Conservation (phyloP, 23 red algal species). For the Cyanidium caldarium region DNA sequence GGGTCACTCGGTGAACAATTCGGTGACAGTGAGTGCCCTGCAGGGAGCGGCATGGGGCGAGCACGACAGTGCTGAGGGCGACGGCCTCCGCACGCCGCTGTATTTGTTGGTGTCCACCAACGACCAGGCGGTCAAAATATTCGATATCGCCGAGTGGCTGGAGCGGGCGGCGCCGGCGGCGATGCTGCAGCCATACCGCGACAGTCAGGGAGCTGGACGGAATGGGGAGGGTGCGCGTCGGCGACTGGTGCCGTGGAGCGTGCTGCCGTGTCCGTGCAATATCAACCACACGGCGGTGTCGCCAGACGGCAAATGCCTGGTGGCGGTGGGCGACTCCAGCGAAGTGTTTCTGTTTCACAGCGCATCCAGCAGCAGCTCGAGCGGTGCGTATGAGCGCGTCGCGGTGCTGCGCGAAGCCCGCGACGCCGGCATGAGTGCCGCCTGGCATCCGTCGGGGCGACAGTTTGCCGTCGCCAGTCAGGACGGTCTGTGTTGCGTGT, state of each 20-base stretch:
- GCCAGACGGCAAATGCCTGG: constrained; percentile 9
- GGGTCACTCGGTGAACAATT: background rate
- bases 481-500: background rate
- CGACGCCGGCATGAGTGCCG: background rate
- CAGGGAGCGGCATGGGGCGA: background rate
- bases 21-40: background rate
- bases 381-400: background rate
- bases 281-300: constrained; percentile 11
- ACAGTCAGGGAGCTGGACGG: too few species aligned
- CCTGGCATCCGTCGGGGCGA: constrained; percentile 6
- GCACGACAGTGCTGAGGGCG: background rate
- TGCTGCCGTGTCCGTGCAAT: background rate
- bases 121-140: background rate
- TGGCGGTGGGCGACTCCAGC: constrained; percentile 12
- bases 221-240: too few species aligned
- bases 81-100: background rate
- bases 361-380: background rate
- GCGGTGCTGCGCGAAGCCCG: background rate
- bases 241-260: background rate
- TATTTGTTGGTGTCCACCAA: background rate
- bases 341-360: constrained; percentile 7
- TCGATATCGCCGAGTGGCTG: too few species aligned
- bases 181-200: background rate
- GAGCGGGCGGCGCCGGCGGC: background rate
- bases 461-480: constrained; percentile 19